Evolutionary conservation across 306 rosid genomes (phyloP), one percentile per base, ranked within the genome.

Genomic region (Sicyos baderoa): DNA sequence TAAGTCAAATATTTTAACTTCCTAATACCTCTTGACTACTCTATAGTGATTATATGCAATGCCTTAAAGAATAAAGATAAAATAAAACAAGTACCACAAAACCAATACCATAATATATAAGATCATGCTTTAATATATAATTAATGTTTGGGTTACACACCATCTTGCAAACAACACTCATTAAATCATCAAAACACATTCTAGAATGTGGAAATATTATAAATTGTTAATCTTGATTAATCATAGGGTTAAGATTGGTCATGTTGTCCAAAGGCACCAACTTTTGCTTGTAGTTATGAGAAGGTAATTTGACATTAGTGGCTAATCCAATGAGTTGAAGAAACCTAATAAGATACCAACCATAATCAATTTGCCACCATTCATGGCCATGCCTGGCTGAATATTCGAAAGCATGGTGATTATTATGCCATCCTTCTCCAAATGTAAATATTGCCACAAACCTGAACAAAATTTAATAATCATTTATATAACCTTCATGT

Each of bases 351-450:
- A 60, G 0, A 32, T 60, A 60, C 66, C 66, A 60, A 29, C 66
- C 66, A 16, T 3, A 32, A 3, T 60, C 66, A 60, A 60, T 60
- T 1, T 60, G 66, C 66, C 66, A 60, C 66, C 66, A 60, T 16
- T n/a, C 22, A 60, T 32, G 23, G 1, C 66, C 66, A 60, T 60
- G 66, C 6, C 66, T 60, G 4, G 66, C 66, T 60, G 66, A 60
- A 35, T 60, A 60, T 21, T 60, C 66, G 1, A 60, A 60, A 1
- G 66, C 47, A 9, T 60, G 66, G 66, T 60, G 66, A 13, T 60
- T 60, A 16, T 60, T 60, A 5, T 60, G 66, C 66, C 66, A 60
- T 60, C 66, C 66, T 60, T 60, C 66, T 60, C 66, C 66, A 16
- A 7, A 60, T 0, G 66, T 32, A 29, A 60, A 16, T 32, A 60